phyloP scores from a whole-genome alignment of 2,329 filamentous ascomycete species.

The Colletotrichum coccodes region DNA sequence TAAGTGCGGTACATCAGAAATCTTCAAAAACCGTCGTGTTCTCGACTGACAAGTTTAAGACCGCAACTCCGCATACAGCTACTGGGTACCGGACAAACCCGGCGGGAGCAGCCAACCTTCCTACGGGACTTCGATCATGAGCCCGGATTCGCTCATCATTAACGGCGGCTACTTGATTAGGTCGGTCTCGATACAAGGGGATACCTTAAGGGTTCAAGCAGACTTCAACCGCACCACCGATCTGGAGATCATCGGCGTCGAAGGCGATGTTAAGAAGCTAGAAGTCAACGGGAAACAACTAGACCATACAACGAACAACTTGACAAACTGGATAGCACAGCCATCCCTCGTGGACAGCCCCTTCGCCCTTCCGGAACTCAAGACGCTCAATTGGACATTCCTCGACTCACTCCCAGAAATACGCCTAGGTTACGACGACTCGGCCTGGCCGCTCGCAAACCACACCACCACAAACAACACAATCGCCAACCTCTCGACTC shows the following conservation, averaged over 20 bases:
- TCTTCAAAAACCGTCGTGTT: neutral
- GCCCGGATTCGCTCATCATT: constrained; percentile 62
- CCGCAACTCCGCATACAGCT: constrained; percentile 74
- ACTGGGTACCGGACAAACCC: constrained; percentile 71
- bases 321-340: constrained; percentile 56
- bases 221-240: constrained; percentile 78
- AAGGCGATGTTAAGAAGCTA: constrained; percentile 59
- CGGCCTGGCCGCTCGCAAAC: constrained; percentile 70
- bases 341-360: constrained; percentile 48
- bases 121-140: constrained; percentile 48
- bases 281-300: constrained; percentile 51
- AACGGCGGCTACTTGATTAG: constrained; percentile 74
- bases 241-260: constrained; percentile 76
- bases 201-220: constrained; percentile 70
- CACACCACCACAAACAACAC: constrained; percentile 70
- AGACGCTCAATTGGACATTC: constrained; percentile 72
- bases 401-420: constrained; percentile 79
- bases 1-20: constrained; percentile 35
- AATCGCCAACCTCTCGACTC: constrained; percentile 64
- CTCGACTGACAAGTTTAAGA: constrained; percentile 50
- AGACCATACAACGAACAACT: constrained; percentile 46
- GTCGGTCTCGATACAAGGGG: constrained; percentile 64
- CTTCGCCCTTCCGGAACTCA: constrained; percentile 64
- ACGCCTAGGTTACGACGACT: constrained; percentile 72
- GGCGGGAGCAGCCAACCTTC: constrained; percentile 38